Evolutionary conservation across 2,329 filamentous ascomycete species (phyloP).

Genomic region (Fusarium torreyae): DNA sequence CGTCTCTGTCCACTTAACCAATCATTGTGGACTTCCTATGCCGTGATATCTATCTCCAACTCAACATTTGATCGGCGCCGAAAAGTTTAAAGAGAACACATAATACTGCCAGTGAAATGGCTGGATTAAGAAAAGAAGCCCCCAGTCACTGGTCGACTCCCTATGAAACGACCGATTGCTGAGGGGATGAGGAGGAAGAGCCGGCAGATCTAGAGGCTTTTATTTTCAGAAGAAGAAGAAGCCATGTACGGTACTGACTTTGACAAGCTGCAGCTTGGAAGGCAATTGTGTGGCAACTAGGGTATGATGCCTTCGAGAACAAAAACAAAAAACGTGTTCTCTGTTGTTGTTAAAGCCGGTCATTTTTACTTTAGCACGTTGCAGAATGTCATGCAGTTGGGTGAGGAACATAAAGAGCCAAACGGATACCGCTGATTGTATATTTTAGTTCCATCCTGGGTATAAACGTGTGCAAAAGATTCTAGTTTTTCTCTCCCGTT

Average conservation of each 20-base stretch:
- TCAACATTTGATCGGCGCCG: neutral
- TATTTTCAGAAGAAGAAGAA: neutral
- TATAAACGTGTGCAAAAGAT: slow-evolving; percentile 1
- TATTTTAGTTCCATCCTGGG: neutral
- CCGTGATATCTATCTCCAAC: neutral
- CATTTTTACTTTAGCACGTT: too few species aligned
- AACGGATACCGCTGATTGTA: neutral
- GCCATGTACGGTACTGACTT: neutral
- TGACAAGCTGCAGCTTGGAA: too few species aligned
- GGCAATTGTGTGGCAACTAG: too few species aligned
- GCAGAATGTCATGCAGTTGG: neutral
- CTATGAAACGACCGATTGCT: neutral
- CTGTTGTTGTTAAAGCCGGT: too few species aligned
- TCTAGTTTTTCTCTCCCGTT: neutral
- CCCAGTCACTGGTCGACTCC: neutral
- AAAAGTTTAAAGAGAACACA: neutral
- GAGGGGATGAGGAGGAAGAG: neutral
- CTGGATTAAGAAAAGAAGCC: too few species aligned
- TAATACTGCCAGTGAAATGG: neutral
- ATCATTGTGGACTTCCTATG: neutral
- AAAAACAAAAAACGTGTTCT: too few species aligned
- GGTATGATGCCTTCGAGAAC: too few species aligned
- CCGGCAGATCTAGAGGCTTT: too few species aligned
- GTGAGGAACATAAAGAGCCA: too few species aligned
- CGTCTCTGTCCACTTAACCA: neutral